Base-by-base conservation (phyloP, 768 basidiomycete genomes). In the Suillus sp. region DNA sequence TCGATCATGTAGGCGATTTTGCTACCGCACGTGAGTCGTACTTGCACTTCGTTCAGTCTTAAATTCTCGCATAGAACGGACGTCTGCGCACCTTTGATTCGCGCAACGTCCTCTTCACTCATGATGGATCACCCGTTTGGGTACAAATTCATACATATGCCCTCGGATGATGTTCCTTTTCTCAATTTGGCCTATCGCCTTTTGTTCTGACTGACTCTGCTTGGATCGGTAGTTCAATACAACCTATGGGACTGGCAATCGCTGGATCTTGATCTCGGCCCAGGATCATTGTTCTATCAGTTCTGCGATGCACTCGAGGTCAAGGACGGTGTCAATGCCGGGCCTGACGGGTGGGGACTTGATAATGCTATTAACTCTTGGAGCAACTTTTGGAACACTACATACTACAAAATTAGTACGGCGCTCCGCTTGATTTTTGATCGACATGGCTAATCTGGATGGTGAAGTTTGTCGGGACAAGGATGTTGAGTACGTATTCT, bases 211-310 rank as follows among this genome's bases (percentile, higher is more conserved):
- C 54, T 55, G n/a, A 37, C 20, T 55, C 35, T 22, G 22, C 8
- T 25, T 3, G 34, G 14, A 25, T 14, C 8, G 16, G 56, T 30
- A 87, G 60, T 82, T 32, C 18, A 51, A 51, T 51, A 30, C 30
- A 68, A 78, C 87, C 13, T 61, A 59, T 86, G 83, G 80, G 87
- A 89, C 59, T 92, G 90, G 90, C 90, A 91, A 68, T 66, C 67
- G 9, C 68, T 91, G 22, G 83, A 84, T 37, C 84, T 86, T 1
- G 75, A 78, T 18, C 72, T 73, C 2, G 86, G 85, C 4, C 75
- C 76, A 14, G 72, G 70, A 16, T 66, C 69, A 0, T 40, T 65
- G 37, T 82, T 80, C 70, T 77, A 73, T 69, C 6, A 73, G 22
- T 81, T 82, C 64, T 79, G 78, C 61, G 79, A 79, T 62, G 77